Conservation (phyloP, 1,284 basidiomycete genomes). For the Neotropicomus parvogracilis region DNA sequence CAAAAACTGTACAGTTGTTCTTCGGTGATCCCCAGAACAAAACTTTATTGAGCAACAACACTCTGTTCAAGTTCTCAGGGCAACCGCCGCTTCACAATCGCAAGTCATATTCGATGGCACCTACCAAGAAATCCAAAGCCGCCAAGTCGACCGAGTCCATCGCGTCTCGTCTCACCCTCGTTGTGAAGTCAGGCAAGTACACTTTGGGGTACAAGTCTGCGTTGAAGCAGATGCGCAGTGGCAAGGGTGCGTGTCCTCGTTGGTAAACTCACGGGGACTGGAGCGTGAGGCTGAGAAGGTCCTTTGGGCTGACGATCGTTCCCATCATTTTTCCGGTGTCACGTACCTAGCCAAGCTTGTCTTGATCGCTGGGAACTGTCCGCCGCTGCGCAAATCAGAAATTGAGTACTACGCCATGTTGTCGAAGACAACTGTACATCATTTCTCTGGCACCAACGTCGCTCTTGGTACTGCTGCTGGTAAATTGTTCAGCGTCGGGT, state of each 20-base stretch:
- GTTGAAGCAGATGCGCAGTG: constrained; percentile 96
- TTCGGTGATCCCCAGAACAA: constrained; percentile 7
- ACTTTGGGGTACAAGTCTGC: constrained; percentile 94
- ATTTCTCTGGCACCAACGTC: constrained; percentile 96
- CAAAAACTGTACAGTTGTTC: constrained; percentile 32
- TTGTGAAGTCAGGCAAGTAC: constrained; percentile 97
- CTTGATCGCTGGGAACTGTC: constrained; percentile 98
- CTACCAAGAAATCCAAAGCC: constrained; percentile 92
- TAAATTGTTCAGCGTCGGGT: constrained; percentile 99
- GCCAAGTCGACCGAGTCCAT: constrained; percentile 92
- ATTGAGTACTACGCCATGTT: constrained; percentile 99
- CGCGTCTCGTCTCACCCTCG: constrained; percentile 92
- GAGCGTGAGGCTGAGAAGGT: constrained; percentile 97
- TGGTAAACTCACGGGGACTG: constrained; percentile 72
- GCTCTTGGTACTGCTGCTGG: constrained; percentile 98
- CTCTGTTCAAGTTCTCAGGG: constrained; percentile 14
- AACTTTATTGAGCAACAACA: constrained; percentile 11
- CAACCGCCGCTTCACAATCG: constrained; percentile 22
- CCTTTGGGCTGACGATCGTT: constrained; percentile 64
- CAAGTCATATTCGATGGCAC: constrained; percentile 67
- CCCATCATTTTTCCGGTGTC: constrained; percentile 13
- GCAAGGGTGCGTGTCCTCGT: constrained; percentile 78
- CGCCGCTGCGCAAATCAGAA: constrained; percentile 98
- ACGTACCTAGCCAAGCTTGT: constrained; percentile 86
- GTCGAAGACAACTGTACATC: constrained; percentile 95